These are phyloP conservation scores for Trichomonascus vanleenenianus DNA, from an alignment of 805 yeast species.

Conservation along the genomic window DNA sequence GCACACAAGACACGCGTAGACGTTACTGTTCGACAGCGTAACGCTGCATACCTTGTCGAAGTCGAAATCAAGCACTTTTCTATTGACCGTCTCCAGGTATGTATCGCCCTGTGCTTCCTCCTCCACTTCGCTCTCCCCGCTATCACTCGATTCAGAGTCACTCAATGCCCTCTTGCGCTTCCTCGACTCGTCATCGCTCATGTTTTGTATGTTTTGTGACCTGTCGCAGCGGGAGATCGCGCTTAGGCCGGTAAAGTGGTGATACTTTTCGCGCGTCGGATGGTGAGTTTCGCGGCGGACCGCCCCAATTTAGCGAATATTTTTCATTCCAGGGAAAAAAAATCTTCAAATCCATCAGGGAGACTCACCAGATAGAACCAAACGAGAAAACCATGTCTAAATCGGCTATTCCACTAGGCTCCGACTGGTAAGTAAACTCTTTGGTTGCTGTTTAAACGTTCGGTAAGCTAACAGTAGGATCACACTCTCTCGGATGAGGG, in stretches of 20 bases:
- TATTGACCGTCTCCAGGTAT: constrained; percentile 32
- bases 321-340: neutral
- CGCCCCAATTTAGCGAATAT: neutral
- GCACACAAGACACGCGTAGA: constrained; percentile 67
- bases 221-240: too few relatives aligned
- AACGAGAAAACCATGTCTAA: constrained; percentile 18
- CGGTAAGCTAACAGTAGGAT: too few relatives aligned
- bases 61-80: constrained; percentile 54
- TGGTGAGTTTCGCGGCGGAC: neutral
- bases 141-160: too few relatives aligned
- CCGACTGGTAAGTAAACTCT: constrained; percentile 24
- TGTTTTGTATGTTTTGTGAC: too few relatives aligned
- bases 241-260: too few relatives aligned
- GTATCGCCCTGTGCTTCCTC: too few relatives aligned
- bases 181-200: too few relatives aligned
- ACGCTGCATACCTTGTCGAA: constrained; percentile 59
- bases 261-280: too few relatives aligned
- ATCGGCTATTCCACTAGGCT: constrained; percentile 24
- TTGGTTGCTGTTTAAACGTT: constrained; percentile 4
- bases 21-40: constrained; percentile 50
- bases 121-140: too few relatives aligned
- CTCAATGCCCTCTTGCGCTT: too few relatives aligned
- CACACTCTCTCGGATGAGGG: too few relatives aligned
- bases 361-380: neutral
- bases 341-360: too few relatives aligned